Percentiles rank a stretch among this genome's conserved stretches.
phyloP scores from a whole-genome alignment of 768 basidiomycete genomes.

The Lactarius trivialis region DNA sequence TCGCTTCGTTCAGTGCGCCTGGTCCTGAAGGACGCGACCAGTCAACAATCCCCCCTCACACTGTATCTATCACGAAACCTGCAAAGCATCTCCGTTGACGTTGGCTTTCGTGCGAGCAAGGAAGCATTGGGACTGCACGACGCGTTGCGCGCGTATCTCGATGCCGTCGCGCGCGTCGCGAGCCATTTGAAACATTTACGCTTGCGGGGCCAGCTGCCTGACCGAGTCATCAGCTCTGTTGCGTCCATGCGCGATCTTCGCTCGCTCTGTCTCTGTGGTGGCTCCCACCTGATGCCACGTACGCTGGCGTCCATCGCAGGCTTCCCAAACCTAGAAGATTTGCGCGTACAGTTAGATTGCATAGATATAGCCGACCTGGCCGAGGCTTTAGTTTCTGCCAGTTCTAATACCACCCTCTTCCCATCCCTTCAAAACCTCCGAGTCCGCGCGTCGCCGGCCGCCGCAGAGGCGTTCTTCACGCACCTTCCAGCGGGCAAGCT shows the following conservation, averaged over 20 bases:
- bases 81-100: conserved; percentile 13
- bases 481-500: conserved; percentile 14
- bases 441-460: conserved; percentile 15
- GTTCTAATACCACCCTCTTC: conserved; percentile 11
- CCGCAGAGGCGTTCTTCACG: conserved; percentile 14
- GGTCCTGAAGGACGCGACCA: conserved; percentile 12
- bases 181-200: conserved; percentile 12
- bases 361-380: conserved; percentile 10
- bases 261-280: conserved; percentile 19
- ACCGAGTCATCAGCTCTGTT: conserved; percentile 15
- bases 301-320: conserved; percentile 17
- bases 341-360: conserved; percentile 21
- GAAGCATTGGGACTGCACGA: conserved; percentile 3
- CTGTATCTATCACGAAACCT: conserved; percentile 19
- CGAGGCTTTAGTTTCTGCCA: conserved; percentile 5
- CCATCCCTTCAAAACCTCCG: conserved; percentile 19
- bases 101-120: conserved; percentile 17
- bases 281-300: conserved; percentile 20
- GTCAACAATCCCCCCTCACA: conserved; percentile 13
- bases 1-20: conserved; percentile 16
- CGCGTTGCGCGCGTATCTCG: conserved; percentile 16
- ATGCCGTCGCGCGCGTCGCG: conserved; percentile 17
- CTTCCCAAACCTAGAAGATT: conserved; percentile 20
- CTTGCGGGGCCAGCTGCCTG: conserved; percentile 21
- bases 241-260: conserved; percentile 18